Conservation (phyloP, 176 grass and related monocot species). For the Lolium multiflorum region DNA sequence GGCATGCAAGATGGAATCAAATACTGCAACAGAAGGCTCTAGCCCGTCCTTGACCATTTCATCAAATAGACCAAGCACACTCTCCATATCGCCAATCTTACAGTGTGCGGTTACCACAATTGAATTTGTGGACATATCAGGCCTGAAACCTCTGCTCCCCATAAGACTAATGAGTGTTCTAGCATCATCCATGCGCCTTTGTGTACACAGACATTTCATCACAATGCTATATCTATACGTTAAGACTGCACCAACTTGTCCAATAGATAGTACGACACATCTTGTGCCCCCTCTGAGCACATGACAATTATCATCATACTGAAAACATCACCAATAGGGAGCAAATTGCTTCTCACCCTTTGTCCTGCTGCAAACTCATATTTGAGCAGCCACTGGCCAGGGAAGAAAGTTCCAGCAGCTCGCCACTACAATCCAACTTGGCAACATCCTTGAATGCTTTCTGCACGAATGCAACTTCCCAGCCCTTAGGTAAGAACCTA, state of each 20-base stretch:
- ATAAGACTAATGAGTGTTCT: no score
- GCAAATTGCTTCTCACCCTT: conserved; percentile 38
- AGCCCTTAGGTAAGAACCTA: conserved; percentile 6
- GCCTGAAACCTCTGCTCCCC: no score
- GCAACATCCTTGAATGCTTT: conserved; percentile 10
- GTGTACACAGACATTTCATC: no score
- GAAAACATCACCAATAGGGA: no score
- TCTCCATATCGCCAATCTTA: background rate
- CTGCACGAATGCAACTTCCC: background rate
- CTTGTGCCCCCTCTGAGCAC: no score
- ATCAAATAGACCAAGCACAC: conserved; percentile 41
- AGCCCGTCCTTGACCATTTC: conserved; percentile 38
- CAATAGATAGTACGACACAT: no score
- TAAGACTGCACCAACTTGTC: no score
- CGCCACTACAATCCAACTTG: conserved; percentile 3
- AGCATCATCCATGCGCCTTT: no score
- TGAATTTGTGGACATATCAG: no score
- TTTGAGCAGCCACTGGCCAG: conserved; percentile 4
- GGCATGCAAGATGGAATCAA: conserved; percentile 45
- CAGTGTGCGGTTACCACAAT: no score
- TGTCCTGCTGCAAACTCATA: conserved; percentile 40
- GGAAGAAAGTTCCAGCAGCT: conserved; percentile 16
- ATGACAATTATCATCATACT: no score
- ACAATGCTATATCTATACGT: no score
- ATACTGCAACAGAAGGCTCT: conserved; percentile 40